Evolutionary conservation across 1,139 yeast species (phyloP), one percentile per base, ranked within the genome.

Genomic region (Suhomyces atakaporum): DNA sequence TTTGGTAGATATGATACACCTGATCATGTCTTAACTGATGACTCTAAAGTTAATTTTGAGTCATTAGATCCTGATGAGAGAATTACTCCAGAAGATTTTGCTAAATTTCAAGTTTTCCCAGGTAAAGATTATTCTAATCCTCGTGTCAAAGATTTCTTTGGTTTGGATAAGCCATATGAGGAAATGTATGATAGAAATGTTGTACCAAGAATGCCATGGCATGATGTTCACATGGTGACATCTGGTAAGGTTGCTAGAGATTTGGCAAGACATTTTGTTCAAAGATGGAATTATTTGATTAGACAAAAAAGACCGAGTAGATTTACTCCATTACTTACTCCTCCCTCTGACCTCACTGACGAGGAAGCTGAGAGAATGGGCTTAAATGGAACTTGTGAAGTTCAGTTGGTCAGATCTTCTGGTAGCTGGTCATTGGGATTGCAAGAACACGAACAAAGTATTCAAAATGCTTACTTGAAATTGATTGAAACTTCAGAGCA

Each of bases 121-220:
- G 99, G 99, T 20, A 94, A 94, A 55, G 99, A 94, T 61, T 94
- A 94, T 59, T 89, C 97, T 0, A 94, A 94, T 56, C 96, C 98
- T 4, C 76, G 98, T 45, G 88, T 85, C 10, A 83, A 84, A 51
- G 99, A 94, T 60, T 94, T 94, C 57, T 77, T 58, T 53, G 81
- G 75, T 2, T 70, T 94, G 41, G 89, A 90, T 46, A 80, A 79
- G 46, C 98, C 98, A 1, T 89, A 84, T 54, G 95, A 86, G 32
- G 87, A 89, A 15, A 84, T 92, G 95, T 89, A 89, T 56, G 95
- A 94, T 59, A 76, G 99, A 45, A 69, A 77, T 21, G 62, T 62
- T 15, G 75, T 79, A 11, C 97, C 98, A 3, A 76, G 99, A 52
- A 94, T 94, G 99, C 98, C 98, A 5, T 94, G 98, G 99, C 99